Base-by-base conservation (phyloP, 1,284 basidiomycete genomes). In the Peniophora sp. region DNA sequence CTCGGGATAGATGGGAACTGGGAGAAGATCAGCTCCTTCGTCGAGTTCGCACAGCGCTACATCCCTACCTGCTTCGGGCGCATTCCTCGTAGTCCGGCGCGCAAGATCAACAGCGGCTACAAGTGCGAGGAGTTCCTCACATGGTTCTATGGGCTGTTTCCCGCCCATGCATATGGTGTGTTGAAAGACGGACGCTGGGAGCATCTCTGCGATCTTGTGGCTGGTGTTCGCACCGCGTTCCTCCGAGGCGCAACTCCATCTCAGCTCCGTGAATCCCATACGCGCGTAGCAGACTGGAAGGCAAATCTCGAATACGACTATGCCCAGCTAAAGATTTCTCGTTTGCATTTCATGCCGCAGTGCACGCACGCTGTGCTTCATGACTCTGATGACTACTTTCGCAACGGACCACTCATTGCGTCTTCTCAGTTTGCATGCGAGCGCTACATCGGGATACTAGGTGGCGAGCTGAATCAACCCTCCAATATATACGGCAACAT, bases 41-140 rank as follows among this genome's bases (percentile, higher is more conserved):
- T 66, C 24, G 62, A 52, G 1, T 43, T 9, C 19, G 47, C 54
- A 1, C 49, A 48, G 0, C 51, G 22, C 1, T 60, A 58, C 44
- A 56, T 66, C 1, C 65, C 65, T 8, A 58, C 59, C 0, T 64
- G 59, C 0, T 65, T 63, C 51, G 63, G 61, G 24, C 57, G 57
- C 3, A 59, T 62, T 2, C 65, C 64, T 10, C 56, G 60, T 2
- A 61, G 66, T 50, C 60, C 61, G 11, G 60, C 61, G 0, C 56
- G 65, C 48, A 67, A 66, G 49, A 61, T 67, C 10, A 56, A 51
- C 14, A 64, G 62, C 44, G 63, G 64, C 0, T 67, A 64, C 56
- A 67, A 69, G 50, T 59, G 61, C 3, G 58, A 57, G 55, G 66
- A 68, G 48, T 66, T 44, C 24, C 50, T 60, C 0, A 47, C 53